Evolutionary conservation across 306 rosid species (phyloP).

Genomic region (Urtica urens): DNA sequence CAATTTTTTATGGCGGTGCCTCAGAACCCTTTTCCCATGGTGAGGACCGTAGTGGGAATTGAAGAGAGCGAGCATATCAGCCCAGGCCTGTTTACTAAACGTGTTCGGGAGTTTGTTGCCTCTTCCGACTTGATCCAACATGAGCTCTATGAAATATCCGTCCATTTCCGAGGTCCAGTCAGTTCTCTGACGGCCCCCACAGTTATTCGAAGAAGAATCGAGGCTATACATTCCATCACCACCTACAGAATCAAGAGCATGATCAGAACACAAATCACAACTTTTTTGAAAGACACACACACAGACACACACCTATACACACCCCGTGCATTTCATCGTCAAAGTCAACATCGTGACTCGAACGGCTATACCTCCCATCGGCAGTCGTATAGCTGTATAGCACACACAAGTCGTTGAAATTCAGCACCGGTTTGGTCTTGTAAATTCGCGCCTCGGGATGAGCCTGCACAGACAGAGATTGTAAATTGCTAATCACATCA

Average conservation of each 20-base stretch:
- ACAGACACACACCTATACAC: conserved; percentile 20
- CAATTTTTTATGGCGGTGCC: conserved; percentile 58
- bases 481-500: background rate
- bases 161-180: conserved; percentile 64
- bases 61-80: conserved; percentile 48
- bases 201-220: conserved; percentile 36
- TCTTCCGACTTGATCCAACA: conserved; percentile 58
- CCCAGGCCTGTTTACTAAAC: conserved; percentile 59
- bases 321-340: conserved; percentile 43
- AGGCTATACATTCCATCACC: conserved; percentile 36
- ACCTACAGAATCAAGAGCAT: conserved; percentile 20
- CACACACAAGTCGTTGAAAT: conserved; percentile 55
- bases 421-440: conserved; percentile 43
- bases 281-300: background rate
- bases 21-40: conserved; percentile 46
- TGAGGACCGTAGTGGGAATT: conserved; percentile 56
- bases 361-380: conserved; percentile 78
- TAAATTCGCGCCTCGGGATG: conserved; percentile 56
- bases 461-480: conserved; percentile 20
- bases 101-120: conserved; percentile 37
- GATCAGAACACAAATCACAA: background rate
- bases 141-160: conserved; percentile 50
- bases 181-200: conserved; percentile 40
- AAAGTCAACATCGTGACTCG: conserved; percentile 57
- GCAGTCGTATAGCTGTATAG: conserved; percentile 52